A percentile compares a stretch with the other conserved stretches of the same genome.
These are phyloP conservation scores for Picochlorum sp. DNA, from an alignment of 139 green algal genomes.

Conservation along the genomic window DNA sequence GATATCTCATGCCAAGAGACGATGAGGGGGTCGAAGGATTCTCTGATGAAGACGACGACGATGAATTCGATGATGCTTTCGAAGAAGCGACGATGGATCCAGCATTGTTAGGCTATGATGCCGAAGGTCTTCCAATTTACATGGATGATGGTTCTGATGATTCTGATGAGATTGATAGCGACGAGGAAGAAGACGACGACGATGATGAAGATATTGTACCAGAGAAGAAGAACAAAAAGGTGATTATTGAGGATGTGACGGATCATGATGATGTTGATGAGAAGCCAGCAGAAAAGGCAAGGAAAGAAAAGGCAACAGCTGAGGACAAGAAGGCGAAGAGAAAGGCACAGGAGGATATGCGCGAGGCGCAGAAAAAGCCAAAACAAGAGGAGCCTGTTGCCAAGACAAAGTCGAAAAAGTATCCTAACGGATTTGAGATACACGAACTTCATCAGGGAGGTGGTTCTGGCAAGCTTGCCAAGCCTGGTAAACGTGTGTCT, in stretches of 20 bases:
- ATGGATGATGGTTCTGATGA: slow-evolving; percentile 16
- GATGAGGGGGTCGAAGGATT: slow-evolving; percentile 9
- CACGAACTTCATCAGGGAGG: slow-evolving; percentile 54
- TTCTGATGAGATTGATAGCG: slow-evolving; percentile 6
- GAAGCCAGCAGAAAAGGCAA: slow-evolving; percentile 11
- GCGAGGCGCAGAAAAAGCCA: neutral
- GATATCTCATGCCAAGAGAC: slow-evolving; percentile 63
- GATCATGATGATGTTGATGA: slow-evolving; percentile 17
- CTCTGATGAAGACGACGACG: slow-evolving; percentile 12
- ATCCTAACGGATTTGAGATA: slow-evolving; percentile 71
- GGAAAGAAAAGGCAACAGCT: neutral
- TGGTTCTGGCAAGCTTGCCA: slow-evolving; percentile 66
- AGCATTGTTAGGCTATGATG: neutral
- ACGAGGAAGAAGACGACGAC: slow-evolving; percentile 18
- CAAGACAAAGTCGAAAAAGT: slow-evolving; percentile 29
- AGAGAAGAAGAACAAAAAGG: neutral
- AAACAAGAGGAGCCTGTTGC: neutral
- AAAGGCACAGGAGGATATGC: too few species aligned
- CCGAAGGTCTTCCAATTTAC: slow-evolving; percentile 16
- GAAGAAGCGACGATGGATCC: neutral
- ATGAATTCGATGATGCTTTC: slow-evolving; percentile 3
- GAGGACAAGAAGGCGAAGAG: slow-evolving; percentile 6
- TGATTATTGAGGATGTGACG: slow-evolving; percentile 5
- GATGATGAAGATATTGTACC: neutral
- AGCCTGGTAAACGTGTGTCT: slow-evolving; percentile 50